Evolutionary conservation across 192 early-diverging fungal genomes (phyloP), one percentile per base, ranked within the genome.

Genomic region (Rhizophagus prolifer): DNA sequence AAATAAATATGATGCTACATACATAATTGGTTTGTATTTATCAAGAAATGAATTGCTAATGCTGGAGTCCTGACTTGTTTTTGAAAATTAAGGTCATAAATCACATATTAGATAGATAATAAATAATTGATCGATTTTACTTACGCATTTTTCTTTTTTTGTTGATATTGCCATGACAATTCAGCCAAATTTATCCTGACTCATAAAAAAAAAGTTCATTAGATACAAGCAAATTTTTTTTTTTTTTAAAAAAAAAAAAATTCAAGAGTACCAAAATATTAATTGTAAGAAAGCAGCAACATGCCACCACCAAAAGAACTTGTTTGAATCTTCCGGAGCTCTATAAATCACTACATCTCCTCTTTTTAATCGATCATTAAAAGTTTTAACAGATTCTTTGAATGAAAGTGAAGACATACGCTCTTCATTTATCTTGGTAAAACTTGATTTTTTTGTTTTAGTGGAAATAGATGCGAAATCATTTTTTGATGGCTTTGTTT

Each of bases 171-270:
- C 71, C 71, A 72, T 23, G 41, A 72, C 13, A 72, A 58, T 10
- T 72, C 71, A 47, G 71, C 41, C n/a, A 72, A 12, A 59, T 72
- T 72, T 8, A 26, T 14, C 71, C 71, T 72, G 16, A 30, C 21
- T 70, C 36, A 26, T 25, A 25, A 70, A 3, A 70, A 34, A 34
- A 34, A 44, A 25, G 2, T 46, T 19, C 44, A 70, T 25, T 9
- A 25, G 31, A 25, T 44, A 9, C 9, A 41, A 41, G 38, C 3
- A 41, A n/a, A n/a, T n/a, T n/a, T n/a, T 10, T 50, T 50, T 14
- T 16, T 50, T 54, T 54, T 21, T 54, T 5, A 54, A 54, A 70
- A 30, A 4, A 30, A 64, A 64, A 64, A 1, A 28, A 28, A 63
- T 10, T 64, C 2, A 64, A 16, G 9, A 68, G 21, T 68, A 47